Base-by-base conservation (phyloP, 495 filamentous ascomycete genomes). In the Polyplosphaeria fusca region DNA sequence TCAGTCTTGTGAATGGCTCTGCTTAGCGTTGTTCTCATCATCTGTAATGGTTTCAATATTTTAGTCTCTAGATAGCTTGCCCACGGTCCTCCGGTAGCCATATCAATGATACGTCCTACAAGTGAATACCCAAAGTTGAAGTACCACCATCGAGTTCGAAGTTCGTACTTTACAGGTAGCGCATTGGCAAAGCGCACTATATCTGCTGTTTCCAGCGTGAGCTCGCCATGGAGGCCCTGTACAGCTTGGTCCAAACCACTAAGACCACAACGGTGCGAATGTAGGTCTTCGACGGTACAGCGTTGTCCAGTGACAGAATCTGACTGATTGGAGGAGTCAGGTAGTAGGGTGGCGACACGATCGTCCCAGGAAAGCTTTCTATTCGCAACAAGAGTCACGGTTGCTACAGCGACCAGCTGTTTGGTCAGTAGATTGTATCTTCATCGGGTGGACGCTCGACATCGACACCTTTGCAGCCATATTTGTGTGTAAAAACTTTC, bases 381-480 rank as follows among this genome's bases (percentile, higher is more conserved):
- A 4, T 46, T 23, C 22, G 22, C 16, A 46, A 46, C 43, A 9
- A 46, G 16, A 4, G 43, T 26, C 9, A 23, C 22, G 9, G 26
- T 16, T 23, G 22, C 4, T 7, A 23, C 22, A 9, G 22, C 13
- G 43, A 46, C 9, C 7, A 46, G 22, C 26, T 46, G 43, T 26
- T 46, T 46, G 4, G 43, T 46, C 22, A 26, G 43, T 46, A 46
- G 4, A 46, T 9, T 23, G 43, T 46, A 23, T 46, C 43, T 20
- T 46, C 43, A 23, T 46, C 43, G 9, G 43, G 43, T 22, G 22
- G 18, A 4, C 7, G 12, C 4, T 23, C 43, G 13, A 13, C 3
- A 11, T 22, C 13, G 43, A 46, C 22, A 16, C 26, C 43, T 26
- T 46, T 46, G 4, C 22, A 11, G 18, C 43, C 43, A 12, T 12